Conservation (phyloP, 2,329 filamentous ascomycete species). For the Penicillium capsulatum region DNA sequence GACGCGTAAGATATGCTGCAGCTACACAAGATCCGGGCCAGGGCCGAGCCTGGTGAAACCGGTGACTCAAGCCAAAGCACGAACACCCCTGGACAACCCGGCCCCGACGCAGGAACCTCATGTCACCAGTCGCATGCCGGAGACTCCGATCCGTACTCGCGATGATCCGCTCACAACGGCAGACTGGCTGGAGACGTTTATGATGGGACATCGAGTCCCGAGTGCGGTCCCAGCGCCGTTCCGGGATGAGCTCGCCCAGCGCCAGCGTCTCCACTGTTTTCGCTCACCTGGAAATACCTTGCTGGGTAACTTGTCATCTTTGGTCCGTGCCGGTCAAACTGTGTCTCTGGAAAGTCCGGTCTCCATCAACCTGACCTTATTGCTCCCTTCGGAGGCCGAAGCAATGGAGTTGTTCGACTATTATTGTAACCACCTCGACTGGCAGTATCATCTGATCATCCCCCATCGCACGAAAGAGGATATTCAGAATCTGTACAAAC, state of each 20-base stretch:
- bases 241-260: slow-evolving; percentile 15
- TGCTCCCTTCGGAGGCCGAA: slow-evolving; percentile 30
- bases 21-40: slow-evolving; percentile 14
- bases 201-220: slow-evolving; percentile 28
- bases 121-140: not conserved
- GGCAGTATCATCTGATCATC: slow-evolving; percentile 37
- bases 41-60: not conserved
- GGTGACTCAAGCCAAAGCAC: not conserved
- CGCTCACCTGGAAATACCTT: not conserved
- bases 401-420: slow-evolving; percentile 29
- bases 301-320: not conserved
- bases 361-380: slow-evolving; percentile 17
- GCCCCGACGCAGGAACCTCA: not conserved
- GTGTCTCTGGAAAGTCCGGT: slow-evolving; percentile 21
- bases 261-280: not conserved
- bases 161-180: slow-evolving; percentile 25
- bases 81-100: not conserved
- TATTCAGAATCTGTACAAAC: slow-evolving; percentile 30
- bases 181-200: slow-evolving; percentile 28
- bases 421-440: slow-evolving; percentile 34
- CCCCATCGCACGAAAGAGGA: slow-evolving; percentile 21
- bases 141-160: not conserved
- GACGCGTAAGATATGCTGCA: slow-evolving; percentile 28
- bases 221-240: slow-evolving; percentile 19
- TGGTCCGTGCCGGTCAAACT: slow-evolving; percentile 1